Evolutionary conservation across 768 basidiomycete genomes (phyloP).

Genomic region (Sarcomyxa edulis): DNA sequence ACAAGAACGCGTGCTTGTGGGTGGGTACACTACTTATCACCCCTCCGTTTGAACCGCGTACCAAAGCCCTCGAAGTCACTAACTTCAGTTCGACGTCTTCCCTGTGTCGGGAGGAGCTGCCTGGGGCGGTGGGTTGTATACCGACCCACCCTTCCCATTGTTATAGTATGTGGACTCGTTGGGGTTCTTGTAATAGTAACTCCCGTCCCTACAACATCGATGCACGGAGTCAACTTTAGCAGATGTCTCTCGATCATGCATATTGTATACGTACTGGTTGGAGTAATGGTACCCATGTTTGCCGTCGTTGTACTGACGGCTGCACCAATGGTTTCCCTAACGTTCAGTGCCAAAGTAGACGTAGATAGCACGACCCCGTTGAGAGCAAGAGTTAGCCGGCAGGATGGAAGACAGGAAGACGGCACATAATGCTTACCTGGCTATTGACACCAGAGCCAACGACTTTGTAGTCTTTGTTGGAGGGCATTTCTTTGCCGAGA

Average conservation of each 20-base stretch:
- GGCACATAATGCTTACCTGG: slow-evolving; percentile 27
- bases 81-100: too few species aligned
- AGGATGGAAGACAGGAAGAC: neutral
- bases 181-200: slow-evolving; percentile 61
- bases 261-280: slow-evolving; percentile 46
- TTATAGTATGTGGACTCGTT: slow-evolving; percentile 59
- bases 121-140: slow-evolving; percentile 59
- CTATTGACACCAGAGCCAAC: slow-evolving; percentile 46
- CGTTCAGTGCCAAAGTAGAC: too few species aligned
- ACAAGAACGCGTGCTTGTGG: too few species aligned
- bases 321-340: slow-evolving; percentile 60
- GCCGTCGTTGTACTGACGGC: slow-evolving; percentile 39
- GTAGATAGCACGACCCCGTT: too few species aligned
- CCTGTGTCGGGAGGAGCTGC: too few species aligned
- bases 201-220: slow-evolving; percentile 36
- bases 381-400: neutral
- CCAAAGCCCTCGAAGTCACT: too few species aligned
- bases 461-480: slow-evolving; percentile 29
- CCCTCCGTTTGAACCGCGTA: too few species aligned
- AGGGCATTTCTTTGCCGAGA: too few species aligned
- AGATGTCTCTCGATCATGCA: too few species aligned
- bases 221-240: too few species aligned
- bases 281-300: slow-evolving; percentile 56
- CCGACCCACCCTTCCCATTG: slow-evolving; percentile 36
- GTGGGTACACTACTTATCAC: too few species aligned